phyloP scores from a whole-genome alignment of 2,329 filamentous ascomycete species.

The Coniochaeta ligniaria region DNA sequence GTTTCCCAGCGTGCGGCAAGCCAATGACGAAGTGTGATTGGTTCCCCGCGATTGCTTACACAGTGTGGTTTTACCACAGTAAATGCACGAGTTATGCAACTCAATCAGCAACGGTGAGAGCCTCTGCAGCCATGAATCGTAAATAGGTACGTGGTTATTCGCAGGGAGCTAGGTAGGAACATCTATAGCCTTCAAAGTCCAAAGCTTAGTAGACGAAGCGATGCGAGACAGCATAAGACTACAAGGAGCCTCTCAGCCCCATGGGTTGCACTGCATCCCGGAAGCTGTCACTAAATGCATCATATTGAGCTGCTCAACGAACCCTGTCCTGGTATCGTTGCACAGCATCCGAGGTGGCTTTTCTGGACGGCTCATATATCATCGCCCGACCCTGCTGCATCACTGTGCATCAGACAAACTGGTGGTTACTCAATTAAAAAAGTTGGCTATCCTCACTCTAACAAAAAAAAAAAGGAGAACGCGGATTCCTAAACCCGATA shows the following conservation, averaged over 20 bases:
- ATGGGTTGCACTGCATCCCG: background rate
- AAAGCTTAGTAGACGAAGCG: background rate
- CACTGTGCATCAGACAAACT: background rate
- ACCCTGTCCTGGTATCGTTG: background rate
- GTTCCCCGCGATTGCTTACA: background rate
- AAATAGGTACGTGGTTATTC: no score
- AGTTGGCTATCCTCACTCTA: conserved; percentile 3
- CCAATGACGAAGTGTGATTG: background rate
- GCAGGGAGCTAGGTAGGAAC: no score
- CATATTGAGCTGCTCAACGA: background rate
- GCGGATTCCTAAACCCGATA: background rate
- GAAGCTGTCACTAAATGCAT: no score
- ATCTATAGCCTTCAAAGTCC: background rate
- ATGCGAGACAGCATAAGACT: background rate
- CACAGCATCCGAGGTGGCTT: background rate
- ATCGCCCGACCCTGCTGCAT: background rate
- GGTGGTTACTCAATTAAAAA: conserved; percentile 1
- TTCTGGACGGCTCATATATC: no score
- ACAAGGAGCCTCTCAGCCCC: background rate
- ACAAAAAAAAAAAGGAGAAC: background rate
- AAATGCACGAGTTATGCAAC: background rate
- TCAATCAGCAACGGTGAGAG: background rate
- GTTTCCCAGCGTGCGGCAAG: background rate
- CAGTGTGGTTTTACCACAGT: no score
- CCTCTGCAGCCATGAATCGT: no score